Percentiles rank a stretch among this genome's conserved stretches.
Evolutionary conservation across 352 stramenopile genomes (phyloP).

Genomic region (Globisporangium okanoganense): DNA sequence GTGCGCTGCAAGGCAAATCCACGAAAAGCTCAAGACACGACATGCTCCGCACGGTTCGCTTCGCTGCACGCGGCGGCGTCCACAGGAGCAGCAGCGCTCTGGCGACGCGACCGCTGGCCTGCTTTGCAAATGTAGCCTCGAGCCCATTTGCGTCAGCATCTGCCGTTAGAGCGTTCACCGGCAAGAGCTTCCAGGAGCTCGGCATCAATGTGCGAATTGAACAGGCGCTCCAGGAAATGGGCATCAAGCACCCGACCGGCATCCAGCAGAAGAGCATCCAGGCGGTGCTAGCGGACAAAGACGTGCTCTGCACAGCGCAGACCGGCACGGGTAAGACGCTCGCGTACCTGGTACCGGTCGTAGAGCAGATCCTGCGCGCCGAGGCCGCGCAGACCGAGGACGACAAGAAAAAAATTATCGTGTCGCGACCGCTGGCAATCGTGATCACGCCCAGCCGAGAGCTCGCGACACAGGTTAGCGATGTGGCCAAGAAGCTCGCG

Average conservation of each 20-base stretch:
- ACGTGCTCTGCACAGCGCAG: slow-evolving; percentile 49
- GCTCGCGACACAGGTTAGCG: slow-evolving; percentile 58
- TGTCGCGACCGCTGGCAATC: slow-evolving; percentile 42
- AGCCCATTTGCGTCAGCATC: background rate
- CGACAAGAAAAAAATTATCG: slow-evolving; percentile 18
- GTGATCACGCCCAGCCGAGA: slow-evolving; percentile 67
- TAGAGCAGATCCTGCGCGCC: slow-evolving; percentile 46
- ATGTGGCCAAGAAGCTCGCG: slow-evolving; percentile 61
- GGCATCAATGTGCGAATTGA: slow-evolving; percentile 37
- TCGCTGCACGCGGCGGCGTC: slow-evolving; percentile 1
- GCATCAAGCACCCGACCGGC: slow-evolving; percentile 35
- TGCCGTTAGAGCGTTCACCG: slow-evolving; percentile 6
- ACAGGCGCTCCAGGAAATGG: slow-evolving; percentile 43
- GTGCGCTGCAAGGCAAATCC: background rate
- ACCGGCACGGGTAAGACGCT: slow-evolving; percentile 71
- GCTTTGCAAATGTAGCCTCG: no score
- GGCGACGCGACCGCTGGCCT: background rate
- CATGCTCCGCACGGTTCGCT: slow-evolving; percentile 5
- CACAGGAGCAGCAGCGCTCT: background rate
- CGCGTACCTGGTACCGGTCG: slow-evolving; percentile 51
- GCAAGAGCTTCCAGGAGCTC: slow-evolving; percentile 32
- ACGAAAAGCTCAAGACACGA: background rate
- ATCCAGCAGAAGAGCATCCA: slow-evolving; percentile 60
- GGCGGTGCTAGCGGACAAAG: slow-evolving; percentile 36
- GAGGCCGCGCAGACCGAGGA: slow-evolving; percentile 24